Conservation (phyloP, 768 basidiomycete species). For the Termitomyces sp. region DNA sequence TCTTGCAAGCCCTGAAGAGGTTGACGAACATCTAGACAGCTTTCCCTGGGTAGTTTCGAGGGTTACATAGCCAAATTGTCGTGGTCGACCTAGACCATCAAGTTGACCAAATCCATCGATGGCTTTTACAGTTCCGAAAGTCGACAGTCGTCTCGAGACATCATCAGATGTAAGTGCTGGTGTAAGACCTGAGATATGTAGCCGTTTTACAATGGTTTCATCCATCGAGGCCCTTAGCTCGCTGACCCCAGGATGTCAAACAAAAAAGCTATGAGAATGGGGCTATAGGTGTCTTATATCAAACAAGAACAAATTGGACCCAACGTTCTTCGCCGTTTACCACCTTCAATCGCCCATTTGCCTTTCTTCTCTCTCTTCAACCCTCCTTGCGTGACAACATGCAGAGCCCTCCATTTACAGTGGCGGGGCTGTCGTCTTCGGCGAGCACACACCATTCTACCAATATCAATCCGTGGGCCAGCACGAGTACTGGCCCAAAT, state of each 20-base stretch:
- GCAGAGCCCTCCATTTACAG: slow-evolving; percentile 44
- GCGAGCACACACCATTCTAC: slow-evolving; percentile 38
- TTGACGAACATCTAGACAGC: slow-evolving; percentile 56
- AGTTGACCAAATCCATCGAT: slow-evolving; percentile 64
- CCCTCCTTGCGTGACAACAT: slow-evolving; percentile 18
- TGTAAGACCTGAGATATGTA: slow-evolving; percentile 74
- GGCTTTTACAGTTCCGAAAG: slow-evolving; percentile 63
- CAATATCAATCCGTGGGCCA: slow-evolving; percentile 47
- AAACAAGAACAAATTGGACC: not conserved
- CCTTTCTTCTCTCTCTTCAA: not conserved
- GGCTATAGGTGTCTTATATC: not conserved
- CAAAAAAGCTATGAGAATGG: not conserved
- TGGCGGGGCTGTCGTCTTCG: slow-evolving; percentile 57
- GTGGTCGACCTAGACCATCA: slow-evolving; percentile 60
- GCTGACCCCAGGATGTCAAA: not conserved
- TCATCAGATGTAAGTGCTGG: slow-evolving; percentile 54
- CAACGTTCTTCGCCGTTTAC: not conserved
- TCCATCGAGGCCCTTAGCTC: slow-evolving; percentile 4
- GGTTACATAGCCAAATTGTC: slow-evolving; percentile 72
- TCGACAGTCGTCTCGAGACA: slow-evolving; percentile 49
- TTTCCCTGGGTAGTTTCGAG: slow-evolving; percentile 56
- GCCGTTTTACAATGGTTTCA: slow-evolving; percentile 42
- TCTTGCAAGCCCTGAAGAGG: not conserved
- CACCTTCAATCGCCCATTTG: too few species aligned
- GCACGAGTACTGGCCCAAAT: slow-evolving; percentile 28